These are phyloP conservation scores for Phytopythium delawarense DNA, from an alignment of 352 stramenopile genomes.

Conservation along the genomic window DNA sequence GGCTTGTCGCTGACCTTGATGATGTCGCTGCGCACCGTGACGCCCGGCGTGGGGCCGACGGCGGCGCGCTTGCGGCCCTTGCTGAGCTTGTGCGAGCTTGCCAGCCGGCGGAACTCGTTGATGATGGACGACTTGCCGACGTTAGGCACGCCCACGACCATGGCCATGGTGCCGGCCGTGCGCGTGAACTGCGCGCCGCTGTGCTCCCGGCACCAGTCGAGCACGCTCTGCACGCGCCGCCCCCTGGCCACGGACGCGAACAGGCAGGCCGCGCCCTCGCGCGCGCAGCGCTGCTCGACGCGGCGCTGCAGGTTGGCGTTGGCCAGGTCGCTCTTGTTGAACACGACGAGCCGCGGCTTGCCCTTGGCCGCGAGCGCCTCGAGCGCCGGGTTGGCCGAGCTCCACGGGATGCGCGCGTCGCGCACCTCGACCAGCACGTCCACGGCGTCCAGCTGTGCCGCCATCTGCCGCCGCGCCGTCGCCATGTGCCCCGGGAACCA, in stretches of 20 bases:
- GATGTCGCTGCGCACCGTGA: conserved; percentile 85
- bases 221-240: conserved; percentile 65
- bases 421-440: conserved; percentile 84
- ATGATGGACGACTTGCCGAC: conserved; percentile 91
- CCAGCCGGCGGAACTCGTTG: conserved; percentile 79
- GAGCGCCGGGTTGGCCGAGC: conserved; percentile 77
- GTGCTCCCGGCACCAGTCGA: conserved; percentile 76
- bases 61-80: conserved; percentile 79
- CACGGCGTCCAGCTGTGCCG: conserved; percentile 73
- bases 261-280: conserved; percentile 40
- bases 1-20: conserved; percentile 89
- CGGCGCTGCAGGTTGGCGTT: conserved; percentile 81
- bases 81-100: conserved; percentile 64
- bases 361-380: conserved; percentile 70
- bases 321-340: conserved; percentile 86
- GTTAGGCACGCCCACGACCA: conserved; percentile 88
- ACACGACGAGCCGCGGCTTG: conserved; percentile 81
- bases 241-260: conserved; percentile 82
- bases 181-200: conserved; percentile 80
- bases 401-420: conserved; percentile 80
- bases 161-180: conserved; percentile 84
- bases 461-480: conserved; percentile 71
- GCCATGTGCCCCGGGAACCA: conserved; percentile 89
- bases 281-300: conserved; percentile 60
- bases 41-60: conserved; percentile 77